Evolutionary conservation across 2,329 filamentous ascomycete genomes (phyloP), one percentile per base, ranked within the genome.

Genomic region (Periconia sp.): DNA sequence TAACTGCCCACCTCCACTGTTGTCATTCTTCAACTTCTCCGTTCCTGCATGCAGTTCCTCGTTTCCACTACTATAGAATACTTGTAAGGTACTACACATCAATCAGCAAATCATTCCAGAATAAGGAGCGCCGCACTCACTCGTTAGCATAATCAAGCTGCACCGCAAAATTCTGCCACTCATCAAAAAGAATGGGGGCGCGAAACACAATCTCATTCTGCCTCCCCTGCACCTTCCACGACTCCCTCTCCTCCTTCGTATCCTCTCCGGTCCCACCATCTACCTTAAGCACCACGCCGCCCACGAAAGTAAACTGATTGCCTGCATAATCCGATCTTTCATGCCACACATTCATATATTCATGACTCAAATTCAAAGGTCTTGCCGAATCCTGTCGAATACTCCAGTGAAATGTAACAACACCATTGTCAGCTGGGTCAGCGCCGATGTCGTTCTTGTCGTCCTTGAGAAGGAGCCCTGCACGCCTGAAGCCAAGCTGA

Each of bases 271-370:
- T 58, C 6, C 62, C 63, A 1, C 64, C 64, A 53, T 66, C 63
- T 6, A 53, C 54, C 17, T 50, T 45, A 19, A 68, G 41, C 37
- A 68, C 52, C n/a, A 65, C 49, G 0, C 64, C 66, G 0, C 56
- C 60, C 1, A 61, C 53, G 40, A 68, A 66, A 5, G 52, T 60
- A 19, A 65, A 68, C 31, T 69, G 65, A 27, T 68, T 69, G 2
- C 61, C 63, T 1, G 41, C 41, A 27, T 62, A 68, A 47, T 67
- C 65, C 7, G 61, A 61, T 41, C 53, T 57, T 52, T 68, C 65
- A 43, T 68, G 65, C 64, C 63, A 68, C 17, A 67, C 60, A 30
- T 66, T 67, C 64, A 68, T 65, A 47, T 68, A 69, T 47, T 68
- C 66, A 49, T 69, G 66, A 9, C 53, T 62, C 14, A 69, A 40